A percentile compares a stretch with the other conserved stretches of the same genome.
These are phyloP conservation scores for Aspergillus sp. DNA, from an alignment of 2,329 filamentous ascomycete species.

Conservation along the genomic window DNA sequence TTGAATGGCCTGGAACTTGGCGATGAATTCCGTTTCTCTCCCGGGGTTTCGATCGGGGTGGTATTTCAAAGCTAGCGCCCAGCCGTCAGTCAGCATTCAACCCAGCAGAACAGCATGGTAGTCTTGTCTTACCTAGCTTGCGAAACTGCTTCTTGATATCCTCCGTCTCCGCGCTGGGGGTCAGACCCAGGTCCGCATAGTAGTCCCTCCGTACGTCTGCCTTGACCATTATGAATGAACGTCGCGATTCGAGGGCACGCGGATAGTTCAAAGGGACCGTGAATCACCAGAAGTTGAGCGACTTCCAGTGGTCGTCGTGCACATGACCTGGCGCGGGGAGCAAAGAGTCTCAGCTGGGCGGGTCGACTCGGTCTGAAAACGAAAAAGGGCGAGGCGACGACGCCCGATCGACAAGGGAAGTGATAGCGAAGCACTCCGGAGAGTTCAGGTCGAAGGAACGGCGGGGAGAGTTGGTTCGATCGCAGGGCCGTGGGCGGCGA, in stretches of 20 bases:
- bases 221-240: slow-evolving; percentile 60
- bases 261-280: slow-evolving; percentile 10
- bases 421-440: background rate
- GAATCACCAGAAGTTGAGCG: slow-evolving; percentile 10
- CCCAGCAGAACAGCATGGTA: background rate
- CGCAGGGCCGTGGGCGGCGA: background rate
- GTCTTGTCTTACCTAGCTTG: slow-evolving; percentile 64
- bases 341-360: background rate
- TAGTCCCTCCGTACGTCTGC: slow-evolving; percentile 71
- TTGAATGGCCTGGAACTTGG: slow-evolving; percentile 83
- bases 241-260: background rate
- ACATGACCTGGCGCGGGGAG: slow-evolving; percentile 20
- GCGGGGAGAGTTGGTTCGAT: background rate
- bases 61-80: slow-evolving; percentile 67
- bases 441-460: background rate
- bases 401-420: background rate
- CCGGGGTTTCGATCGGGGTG: slow-evolving; percentile 89
- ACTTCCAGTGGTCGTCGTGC: slow-evolving; percentile 8
- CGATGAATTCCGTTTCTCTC: slow-evolving; percentile 72
- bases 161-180: slow-evolving; percentile 63
- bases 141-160: slow-evolving; percentile 86
- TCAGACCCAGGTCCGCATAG: slow-evolving; percentile 78
- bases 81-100: slow-evolving; percentile 8
- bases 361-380: background rate
- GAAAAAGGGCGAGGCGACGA: background rate